Evolutionary conservation across 129 eudicot species (phyloP).

Genomic region (Centaurea solstitialis): DNA sequence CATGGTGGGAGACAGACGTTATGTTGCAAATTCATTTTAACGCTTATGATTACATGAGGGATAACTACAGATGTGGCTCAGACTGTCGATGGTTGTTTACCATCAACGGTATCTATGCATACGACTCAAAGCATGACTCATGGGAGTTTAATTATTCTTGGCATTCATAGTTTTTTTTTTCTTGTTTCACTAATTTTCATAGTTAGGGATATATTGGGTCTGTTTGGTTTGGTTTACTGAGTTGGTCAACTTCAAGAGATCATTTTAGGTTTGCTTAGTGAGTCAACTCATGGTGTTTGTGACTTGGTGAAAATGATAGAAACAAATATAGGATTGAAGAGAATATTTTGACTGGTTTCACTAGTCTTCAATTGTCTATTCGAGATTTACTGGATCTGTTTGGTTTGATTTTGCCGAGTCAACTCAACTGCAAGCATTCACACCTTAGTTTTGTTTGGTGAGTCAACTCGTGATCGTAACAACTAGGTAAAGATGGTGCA

Average conservation of each 20-base stretch:
- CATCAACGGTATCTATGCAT: constrained; percentile 12
- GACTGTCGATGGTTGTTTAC: constrained; percentile 37
- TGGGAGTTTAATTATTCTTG: constrained; percentile 34
- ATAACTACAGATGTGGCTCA: constrained; percentile 30
- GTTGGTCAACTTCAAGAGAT: background rate
- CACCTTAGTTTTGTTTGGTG: background rate
- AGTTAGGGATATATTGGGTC: background rate
- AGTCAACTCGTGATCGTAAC: background rate
- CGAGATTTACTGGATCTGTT: background rate
- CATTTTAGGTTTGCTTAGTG: background rate
- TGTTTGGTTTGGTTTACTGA: background rate
- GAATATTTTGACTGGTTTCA: background rate
- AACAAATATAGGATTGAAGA: background rate
- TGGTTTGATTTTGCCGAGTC: background rate
- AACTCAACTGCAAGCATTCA: background rate
- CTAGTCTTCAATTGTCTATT: background rate
- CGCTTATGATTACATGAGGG: constrained; percentile 34
- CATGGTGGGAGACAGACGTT: constrained; percentile 9
- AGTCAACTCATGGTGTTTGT: constrained; percentile 10
- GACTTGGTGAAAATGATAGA: background rate
- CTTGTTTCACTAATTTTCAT: background rate
- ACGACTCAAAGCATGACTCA: constrained; percentile 18
- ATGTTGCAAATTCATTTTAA: constrained; percentile 21
- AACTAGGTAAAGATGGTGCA: background rate
- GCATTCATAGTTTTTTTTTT: constrained; percentile 7